Base-by-base conservation (phyloP, 1,139 yeast species). In the Lizanozyma gosingica region DNA sequence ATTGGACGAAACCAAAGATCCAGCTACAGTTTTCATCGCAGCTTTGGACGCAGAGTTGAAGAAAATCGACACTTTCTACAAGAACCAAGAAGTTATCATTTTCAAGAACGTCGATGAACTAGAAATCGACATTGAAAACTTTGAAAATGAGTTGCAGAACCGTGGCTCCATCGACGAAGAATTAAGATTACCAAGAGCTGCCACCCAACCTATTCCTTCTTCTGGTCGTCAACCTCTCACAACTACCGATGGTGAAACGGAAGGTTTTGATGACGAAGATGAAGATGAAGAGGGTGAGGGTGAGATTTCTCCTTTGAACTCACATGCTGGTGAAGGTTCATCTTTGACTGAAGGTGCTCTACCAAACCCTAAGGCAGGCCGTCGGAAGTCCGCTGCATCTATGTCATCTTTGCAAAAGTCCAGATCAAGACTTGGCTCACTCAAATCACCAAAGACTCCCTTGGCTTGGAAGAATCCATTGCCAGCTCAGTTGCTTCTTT, bases 41-140 rank as follows among this genome's bases (percentile, higher is more conserved):
- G 79, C 78, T 18, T 63, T 81, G 38, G 69, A 71, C 43, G 70
- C 73, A 3, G 87, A 81, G 50, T 65, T 79, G 45, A 49, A 52
- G 29, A 80, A 78, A 54, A 73, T 81, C 39, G 86, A 81, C 51
- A 71, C 63, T 9, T 81, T 81, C 46, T 81, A 78, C 55, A 62
- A 66, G 45, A 52, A 60, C 8, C 76, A 76, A 47, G 85, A 81
- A 53, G 54, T 59, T 3, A 65, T 61, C 42, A 65, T 77, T 18
- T 75, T 66, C 47, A 56, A 55, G 29, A 71, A 67, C 39, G 71
- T 78, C 42, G 76, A 76, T 17, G 70, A 66, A n/a, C 60, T 81
- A 43, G 60, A 76, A 15, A 55, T 59, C 33, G 86, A 80, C 48
- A 64, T 75, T 38, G 71, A 71, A 42, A 59, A 59, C 35, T 72